Percentiles rank a stretch among this genome's conserved stretches.
Conservation (phyloP, 495 filamentous ascomycete genomes). For the Friedmanniomyces simplex region DNA sequence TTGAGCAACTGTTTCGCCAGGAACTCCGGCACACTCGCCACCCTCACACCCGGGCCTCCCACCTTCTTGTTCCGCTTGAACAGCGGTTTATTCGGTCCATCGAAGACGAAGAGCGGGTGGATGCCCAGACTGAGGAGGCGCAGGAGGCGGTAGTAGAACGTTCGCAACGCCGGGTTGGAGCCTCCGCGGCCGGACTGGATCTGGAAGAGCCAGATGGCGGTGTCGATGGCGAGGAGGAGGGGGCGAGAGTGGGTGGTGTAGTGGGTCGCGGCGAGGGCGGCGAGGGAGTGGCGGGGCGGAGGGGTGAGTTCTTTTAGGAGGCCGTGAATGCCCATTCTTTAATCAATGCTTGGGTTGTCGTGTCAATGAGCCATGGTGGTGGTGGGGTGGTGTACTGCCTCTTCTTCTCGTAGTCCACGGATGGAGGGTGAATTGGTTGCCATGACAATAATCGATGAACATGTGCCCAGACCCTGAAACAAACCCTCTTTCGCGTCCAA, state of each 20-base stretch:
- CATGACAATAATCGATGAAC: not conserved
- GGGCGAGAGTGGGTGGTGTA: constrained; percentile 60
- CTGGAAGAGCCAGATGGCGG: constrained; percentile 97
- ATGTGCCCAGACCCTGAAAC: not conserved
- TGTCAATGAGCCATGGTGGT: not conserved
- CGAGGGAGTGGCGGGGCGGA: constrained; percentile 69
- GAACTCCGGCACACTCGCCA: constrained; percentile 38
- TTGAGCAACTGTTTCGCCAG: constrained; percentile 64
- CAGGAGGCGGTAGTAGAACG: constrained; percentile 83
- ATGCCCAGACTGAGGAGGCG: constrained; percentile 72
- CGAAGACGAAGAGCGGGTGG: constrained; percentile 89
- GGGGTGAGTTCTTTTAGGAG: constrained; percentile 82
- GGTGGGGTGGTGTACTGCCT: too few relatives aligned
- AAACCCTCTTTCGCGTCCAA: too few relatives aligned
- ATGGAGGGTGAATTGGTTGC: not conserved
- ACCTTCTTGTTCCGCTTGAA: constrained; percentile 74
- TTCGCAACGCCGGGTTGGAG: constrained; percentile 80
- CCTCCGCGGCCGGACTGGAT: constrained; percentile 76
- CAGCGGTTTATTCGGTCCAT: constrained; percentile 77
- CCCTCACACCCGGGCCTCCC: constrained; percentile 33
- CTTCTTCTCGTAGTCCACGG: too few relatives aligned
- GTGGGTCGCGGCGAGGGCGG: constrained; percentile 68
- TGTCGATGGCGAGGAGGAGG: constrained; percentile 82
- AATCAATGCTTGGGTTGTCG: not conserved
- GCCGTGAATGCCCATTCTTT: constrained; percentile 40